phyloP scores from a whole-genome alignment of 2,329 filamentous ascomycete genomes.

The Rhytidhysteron rufulum region DNA sequence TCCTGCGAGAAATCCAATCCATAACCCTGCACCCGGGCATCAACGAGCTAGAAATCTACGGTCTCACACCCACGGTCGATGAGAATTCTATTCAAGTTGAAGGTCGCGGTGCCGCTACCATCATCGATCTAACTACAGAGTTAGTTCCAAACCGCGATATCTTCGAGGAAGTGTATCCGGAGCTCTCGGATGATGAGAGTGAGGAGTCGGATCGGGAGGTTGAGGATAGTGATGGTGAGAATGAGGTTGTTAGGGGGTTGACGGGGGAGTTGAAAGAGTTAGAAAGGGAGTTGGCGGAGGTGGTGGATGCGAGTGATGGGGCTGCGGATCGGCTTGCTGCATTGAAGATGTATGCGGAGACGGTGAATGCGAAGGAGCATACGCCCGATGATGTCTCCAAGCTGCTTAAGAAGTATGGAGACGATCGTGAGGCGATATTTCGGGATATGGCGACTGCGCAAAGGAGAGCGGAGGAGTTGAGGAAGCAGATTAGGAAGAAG shows the following conservation, averaged over 20 bases:
- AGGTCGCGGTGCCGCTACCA: constrained; percentile 54
- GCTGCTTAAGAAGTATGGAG: constrained; percentile 33
- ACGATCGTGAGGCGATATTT: constrained; percentile 24
- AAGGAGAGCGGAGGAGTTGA: constrained; percentile 17
- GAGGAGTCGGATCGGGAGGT: constrained; percentile 28
- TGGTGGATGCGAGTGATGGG: constrained; percentile 19
- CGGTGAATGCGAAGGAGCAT: constrained; percentile 24
- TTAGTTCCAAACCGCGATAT: constrained; percentile 53
- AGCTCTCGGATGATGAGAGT: constrained; percentile 40
- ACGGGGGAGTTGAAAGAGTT: constrained; percentile 17
- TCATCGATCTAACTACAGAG: constrained; percentile 61
- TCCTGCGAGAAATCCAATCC: constrained; percentile 57
- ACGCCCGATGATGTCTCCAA: constrained; percentile 27
- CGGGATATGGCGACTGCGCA: constrained; percentile 16
- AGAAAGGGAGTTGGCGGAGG: constrained; percentile 11
- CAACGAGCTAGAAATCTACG: constrained; percentile 56
- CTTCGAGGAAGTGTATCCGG: constrained; percentile 53
- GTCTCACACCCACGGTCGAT: constrained; percentile 52
- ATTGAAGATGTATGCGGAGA: constrained; percentile 34
- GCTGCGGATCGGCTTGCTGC: constrained; percentile 18
- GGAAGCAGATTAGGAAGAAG: constrained; percentile 21
- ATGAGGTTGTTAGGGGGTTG: constrained; percentile 43
- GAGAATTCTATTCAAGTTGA: constrained; percentile 59
- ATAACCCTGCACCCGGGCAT: constrained; percentile 51
- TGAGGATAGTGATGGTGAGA: constrained; percentile 40